Evolutionary conservation across 2,329 filamentous ascomycete genomes (phyloP).

Genomic region (Talaromyces sp.): DNA sequence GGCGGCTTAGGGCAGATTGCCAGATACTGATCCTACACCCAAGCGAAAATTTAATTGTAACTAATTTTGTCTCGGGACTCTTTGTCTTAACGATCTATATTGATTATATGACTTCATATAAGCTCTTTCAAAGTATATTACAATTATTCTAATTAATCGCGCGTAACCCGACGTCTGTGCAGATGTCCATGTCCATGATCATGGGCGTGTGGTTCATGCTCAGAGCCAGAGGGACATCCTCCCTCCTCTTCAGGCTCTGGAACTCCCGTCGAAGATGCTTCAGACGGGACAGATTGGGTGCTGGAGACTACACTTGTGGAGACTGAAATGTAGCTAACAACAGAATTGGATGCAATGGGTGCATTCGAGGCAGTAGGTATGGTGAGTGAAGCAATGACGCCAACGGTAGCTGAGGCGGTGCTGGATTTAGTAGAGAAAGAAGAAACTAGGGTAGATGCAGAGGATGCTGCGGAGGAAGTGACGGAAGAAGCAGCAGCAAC

Average conservation of each 20-base stretch:
- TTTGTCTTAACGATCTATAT: neutral
- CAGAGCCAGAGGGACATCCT: neutral
- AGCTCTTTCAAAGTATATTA: neutral
- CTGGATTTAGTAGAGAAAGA: neutral
- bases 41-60: too few relatives aligned
- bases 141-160: too few relatives aligned
- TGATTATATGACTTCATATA: neutral
- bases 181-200: neutral
- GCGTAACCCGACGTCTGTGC: neutral
- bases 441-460: neutral
- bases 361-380: neutral
- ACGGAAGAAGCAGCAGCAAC: neutral
- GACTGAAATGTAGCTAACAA: neutral
- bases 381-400: neutral
- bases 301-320: neutral
- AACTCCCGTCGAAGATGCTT: neutral
- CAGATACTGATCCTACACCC: neutral
- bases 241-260: neutral
- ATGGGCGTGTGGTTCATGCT: neutral
- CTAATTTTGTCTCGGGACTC: neutral
- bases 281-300: neutral
- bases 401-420: neutral
- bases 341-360: neutral
- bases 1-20: neutral
- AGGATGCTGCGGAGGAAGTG: neutral